Percentiles rank a stretch among this genome's conserved stretches.
phyloP scores from a whole-genome alignment of 257 asterid species.

The Capsicum rhomboideum region DNA sequence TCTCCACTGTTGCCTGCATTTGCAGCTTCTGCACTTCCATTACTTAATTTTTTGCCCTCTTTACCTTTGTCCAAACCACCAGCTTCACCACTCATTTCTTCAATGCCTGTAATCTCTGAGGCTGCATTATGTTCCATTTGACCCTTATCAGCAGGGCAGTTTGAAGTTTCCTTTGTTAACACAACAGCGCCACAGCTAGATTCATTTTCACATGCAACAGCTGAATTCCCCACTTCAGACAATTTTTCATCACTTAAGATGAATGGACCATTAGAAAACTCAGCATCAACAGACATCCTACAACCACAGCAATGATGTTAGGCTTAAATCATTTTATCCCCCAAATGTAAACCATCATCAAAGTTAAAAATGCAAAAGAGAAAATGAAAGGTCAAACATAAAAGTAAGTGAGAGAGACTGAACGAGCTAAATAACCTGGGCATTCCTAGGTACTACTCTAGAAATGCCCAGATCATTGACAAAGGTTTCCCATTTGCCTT shows the following conservation, averaged over 20 bases:
- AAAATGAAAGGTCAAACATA: not conserved
- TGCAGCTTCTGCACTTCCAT: not conserved
- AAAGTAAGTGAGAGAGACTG: not conserved
- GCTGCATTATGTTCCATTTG: not conserved
- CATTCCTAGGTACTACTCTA: not conserved
- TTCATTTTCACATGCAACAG: not conserved
- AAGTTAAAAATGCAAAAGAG: not conserved
- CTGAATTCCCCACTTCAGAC: not conserved
- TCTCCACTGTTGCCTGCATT: not conserved
- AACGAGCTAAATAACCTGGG: not conserved
- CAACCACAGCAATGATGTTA: slow-evolving; percentile 1
- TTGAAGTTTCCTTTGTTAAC: not conserved
- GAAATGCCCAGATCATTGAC: not conserved
- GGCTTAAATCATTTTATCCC: not conserved
- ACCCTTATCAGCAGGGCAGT: not conserved
- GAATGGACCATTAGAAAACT: not conserved
- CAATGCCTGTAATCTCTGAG: not conserved
- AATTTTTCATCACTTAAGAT: not conserved
- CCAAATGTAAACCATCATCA: not conserved
- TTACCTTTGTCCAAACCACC: not conserved
- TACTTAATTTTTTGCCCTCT: not conserved
- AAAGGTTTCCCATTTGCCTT: not conserved
- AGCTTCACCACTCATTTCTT: not conserved
- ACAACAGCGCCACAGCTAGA: not conserved
- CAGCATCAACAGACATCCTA: slow-evolving; percentile 5